phyloP scores from a whole-genome alignment of 2,329 filamentous ascomycete species.

The Verticillium nubilum region DNA sequence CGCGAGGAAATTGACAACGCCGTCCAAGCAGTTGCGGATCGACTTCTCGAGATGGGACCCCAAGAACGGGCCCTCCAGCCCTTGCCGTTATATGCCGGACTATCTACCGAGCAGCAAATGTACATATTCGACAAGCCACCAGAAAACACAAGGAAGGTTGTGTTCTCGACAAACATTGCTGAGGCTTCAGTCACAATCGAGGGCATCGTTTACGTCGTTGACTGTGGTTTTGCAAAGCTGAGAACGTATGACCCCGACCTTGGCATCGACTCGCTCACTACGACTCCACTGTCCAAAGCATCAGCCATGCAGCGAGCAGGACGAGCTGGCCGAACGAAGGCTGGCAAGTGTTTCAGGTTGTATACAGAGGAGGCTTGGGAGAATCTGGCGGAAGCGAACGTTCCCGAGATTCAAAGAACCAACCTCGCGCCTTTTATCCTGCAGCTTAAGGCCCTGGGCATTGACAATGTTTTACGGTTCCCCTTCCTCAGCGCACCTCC shows the following conservation, averaged over 20 bases:
- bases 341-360: constrained; percentile 90
- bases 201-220: constrained; percentile 85
- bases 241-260: constrained; percentile 78
- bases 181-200: constrained; percentile 95
- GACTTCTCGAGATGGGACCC: constrained; percentile 17
- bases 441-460: constrained; percentile 89
- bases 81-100: constrained; percentile 81
- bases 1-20: constrained; percentile 86
- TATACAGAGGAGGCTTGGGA: constrained; percentile 75
- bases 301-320: constrained; percentile 90
- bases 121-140: constrained; percentile 84
- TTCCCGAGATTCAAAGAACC: constrained; percentile 87
- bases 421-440: constrained; percentile 85
- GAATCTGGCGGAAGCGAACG: constrained; percentile 62
- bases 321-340: constrained; percentile 79
- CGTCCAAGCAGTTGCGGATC: constrained; percentile 60
- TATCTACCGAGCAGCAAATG: constrained; percentile 89
- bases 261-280: constrained; percentile 82
- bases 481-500: constrained; percentile 84
- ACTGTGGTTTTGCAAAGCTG: constrained; percentile 87
- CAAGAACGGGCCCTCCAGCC: constrained; percentile 57
- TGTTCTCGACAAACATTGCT: constrained; percentile 92
- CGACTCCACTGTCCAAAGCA: constrained; percentile 79
- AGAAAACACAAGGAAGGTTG: constrained; percentile 80
- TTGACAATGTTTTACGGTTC: constrained; percentile 90